Evolutionary conservation across 2,329 filamentous ascomycete genomes (phyloP), one percentile per base, ranked within the genome.

Genomic region (Paecilomyces sp.): DNA sequence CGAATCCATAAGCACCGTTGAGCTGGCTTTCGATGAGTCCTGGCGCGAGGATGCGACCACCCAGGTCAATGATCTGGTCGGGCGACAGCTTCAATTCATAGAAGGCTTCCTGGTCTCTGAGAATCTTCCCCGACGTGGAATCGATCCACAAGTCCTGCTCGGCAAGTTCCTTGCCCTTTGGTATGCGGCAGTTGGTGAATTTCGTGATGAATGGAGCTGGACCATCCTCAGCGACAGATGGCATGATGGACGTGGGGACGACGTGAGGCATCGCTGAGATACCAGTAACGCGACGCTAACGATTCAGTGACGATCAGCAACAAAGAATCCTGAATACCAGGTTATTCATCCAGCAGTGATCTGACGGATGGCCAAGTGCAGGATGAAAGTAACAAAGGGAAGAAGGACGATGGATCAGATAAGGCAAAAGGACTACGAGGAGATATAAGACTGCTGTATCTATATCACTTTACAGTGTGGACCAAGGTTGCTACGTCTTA

Each of bases 11-110:
- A 9, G 90, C 92, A 55, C 92, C 92, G 69, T 97, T 97, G 66
- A 97, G 86, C 75, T 97, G 92, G 57, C 89, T 88, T 65, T 97
- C 92, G 67, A 97, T 94, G 70, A 97, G 83, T 28, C 92, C 92
- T 0, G 92, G 91, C 0, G 89, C 86, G 22, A 97, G 73, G 65
- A 96, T 93, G 67, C 90, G 90, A 60, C 91, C 91, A 57, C 86
- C 85, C 1, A 97, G 85, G 69, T 97, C 86, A 66, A 96, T 81
- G 58, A 88, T 87, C 66, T 86, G 77, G 70, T 93, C 90, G 1
- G 92, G 90, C 2, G 72, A 76, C 28, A 77, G 67, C 31, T 77
- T 73, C 25, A 77, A 65, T 33, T 74, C 76, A 63, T 80, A 80
- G 59, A 86, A 82, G 59, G 83, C 80, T 63, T 85, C 79, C 69